phyloP scores from a whole-genome alignment of 805 yeast genomes.

The Candida adriatica region DNA sequence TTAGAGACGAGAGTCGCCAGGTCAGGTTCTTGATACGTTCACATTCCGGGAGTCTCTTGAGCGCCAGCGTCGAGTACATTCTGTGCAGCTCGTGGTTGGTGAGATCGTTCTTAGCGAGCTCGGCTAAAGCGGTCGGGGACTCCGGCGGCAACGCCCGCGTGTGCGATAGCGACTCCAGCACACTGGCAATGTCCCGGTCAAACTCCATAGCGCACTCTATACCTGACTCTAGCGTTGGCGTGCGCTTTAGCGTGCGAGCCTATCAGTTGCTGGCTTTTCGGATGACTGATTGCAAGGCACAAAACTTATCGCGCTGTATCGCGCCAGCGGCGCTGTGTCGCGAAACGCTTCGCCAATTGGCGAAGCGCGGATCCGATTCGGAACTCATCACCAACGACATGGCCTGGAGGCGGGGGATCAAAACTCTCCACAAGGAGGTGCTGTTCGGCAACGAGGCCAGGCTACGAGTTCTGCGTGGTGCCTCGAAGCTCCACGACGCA shows the following conservation, averaged over 20 bases:
- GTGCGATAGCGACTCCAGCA: slow-evolving; percentile 12
- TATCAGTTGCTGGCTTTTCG: too few relatives aligned
- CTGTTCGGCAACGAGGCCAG: slow-evolving; percentile 97
- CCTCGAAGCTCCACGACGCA: slow-evolving; percentile 90
- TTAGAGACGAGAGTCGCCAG: slow-evolving; percentile 11
- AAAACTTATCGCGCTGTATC: too few relatives aligned
- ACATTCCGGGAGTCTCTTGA: slow-evolving; percentile 10
- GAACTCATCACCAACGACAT: too few relatives aligned
- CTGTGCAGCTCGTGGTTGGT: slow-evolving; percentile 10
- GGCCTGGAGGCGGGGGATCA: slow-evolving; percentile 9
- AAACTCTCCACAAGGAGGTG: slow-evolving; percentile 70
- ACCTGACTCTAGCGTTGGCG: too few relatives aligned
- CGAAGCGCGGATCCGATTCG: too few relatives aligned
- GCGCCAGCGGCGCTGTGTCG: too few relatives aligned
- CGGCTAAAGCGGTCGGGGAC: slow-evolving; percentile 5
- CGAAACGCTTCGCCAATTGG: too few relatives aligned
- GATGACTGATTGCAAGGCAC: too few relatives aligned
- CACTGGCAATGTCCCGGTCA: slow-evolving; percentile 5
- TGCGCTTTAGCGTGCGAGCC: too few relatives aligned
- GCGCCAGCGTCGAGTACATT: slow-evolving; percentile 9
- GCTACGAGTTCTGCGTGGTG: slow-evolving; percentile 90
- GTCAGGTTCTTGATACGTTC: slow-evolving; percentile 12
- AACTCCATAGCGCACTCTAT: slow-evolving; percentile 3
- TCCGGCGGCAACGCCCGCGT: neutral
- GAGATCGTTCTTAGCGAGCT: slow-evolving; percentile 7